Percentiles rank a stretch among this genome's conserved stretches.
Evolutionary conservation across 257 asterid genomes (phyloP).

Genomic region (Penstemon eatonii): DNA sequence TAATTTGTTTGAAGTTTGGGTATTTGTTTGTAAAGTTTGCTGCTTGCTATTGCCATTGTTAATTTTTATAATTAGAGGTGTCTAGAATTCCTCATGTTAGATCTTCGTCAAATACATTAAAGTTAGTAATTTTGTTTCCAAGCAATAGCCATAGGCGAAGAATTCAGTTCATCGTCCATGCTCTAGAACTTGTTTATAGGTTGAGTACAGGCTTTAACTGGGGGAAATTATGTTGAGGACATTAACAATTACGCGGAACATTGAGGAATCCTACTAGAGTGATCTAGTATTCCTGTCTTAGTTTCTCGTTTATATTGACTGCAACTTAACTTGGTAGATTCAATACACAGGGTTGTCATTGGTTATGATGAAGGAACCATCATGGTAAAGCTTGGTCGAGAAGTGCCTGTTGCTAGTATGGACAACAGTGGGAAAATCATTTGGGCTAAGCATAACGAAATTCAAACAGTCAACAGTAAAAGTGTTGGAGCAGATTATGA

Average conservation of each 20-base stretch:
- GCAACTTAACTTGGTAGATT: conserved; percentile 27
- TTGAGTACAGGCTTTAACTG: conserved; percentile 14
- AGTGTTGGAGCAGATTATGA: conserved; percentile 93
- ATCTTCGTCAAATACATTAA: conserved; percentile 17
- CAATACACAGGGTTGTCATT: conserved; percentile 73
- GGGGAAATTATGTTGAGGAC: conserved; percentile 6
- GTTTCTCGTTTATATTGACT: conserved; percentile 23
- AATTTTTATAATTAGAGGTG: neutral
- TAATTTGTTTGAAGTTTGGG: conserved; percentile 9
- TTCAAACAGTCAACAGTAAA: conserved; percentile 96
- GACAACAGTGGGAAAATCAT: conserved; percentile 94
- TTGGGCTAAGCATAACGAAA: conserved; percentile 98
- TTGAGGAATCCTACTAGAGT: conserved; percentile 6
- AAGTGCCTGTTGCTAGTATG: conserved; percentile 97
- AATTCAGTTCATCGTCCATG: conserved; percentile 11
- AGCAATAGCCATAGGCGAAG: conserved; percentile 14
- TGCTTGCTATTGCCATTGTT: neutral
- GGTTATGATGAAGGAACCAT: conserved; percentile 99
- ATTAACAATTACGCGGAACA: neutral
- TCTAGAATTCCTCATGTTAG: conserved; percentile 22
- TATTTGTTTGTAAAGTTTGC: neutral
- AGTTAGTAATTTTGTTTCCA: conserved; percentile 16
- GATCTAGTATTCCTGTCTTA: conserved; percentile 10
- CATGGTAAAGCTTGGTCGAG: conserved; percentile 97
- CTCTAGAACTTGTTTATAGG: conserved; percentile 6